phyloP scores from a whole-genome alignment of 2,329 filamentous ascomycete species.

The Aspergillus fijiensis region DNA sequence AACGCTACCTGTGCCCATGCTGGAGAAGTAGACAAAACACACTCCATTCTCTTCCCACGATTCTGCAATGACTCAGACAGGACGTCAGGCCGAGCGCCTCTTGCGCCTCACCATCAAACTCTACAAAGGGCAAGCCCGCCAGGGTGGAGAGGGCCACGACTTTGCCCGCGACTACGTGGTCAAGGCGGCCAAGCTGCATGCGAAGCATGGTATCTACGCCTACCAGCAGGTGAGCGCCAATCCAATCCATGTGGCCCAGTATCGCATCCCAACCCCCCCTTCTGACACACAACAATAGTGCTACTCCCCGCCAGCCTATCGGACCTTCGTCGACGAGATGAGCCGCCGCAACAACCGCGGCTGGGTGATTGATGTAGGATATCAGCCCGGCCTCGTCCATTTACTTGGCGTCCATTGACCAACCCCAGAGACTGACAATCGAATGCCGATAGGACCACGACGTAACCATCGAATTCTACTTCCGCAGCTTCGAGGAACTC shows the following conservation, averaged over 20 bases:
- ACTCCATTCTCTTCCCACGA: no score
- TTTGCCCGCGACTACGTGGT: neutral
- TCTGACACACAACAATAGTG: no score
- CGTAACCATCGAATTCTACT: conserved; percentile 20
- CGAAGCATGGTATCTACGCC: neutral
- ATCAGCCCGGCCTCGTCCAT: neutral
- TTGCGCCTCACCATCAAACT: neutral
- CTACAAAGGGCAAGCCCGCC: neutral
- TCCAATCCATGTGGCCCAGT: no score
- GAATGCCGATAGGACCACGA: conserved; percentile 3
- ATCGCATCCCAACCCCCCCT: no score
- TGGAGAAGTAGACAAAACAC: no score
- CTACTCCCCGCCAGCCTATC: neutral
- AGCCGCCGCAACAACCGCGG: neutral
- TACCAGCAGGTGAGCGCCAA: neutral
- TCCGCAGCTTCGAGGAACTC: conserved; percentile 19
- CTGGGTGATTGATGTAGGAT: neutral
- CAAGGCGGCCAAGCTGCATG: neutral
- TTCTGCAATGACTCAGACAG: no score
- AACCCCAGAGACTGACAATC: no score
- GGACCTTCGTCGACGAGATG: neutral
- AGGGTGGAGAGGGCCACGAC: neutral
- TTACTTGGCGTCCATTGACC: no score
- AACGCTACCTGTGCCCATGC: no score
- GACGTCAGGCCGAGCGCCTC: neutral